Percentiles rank a stretch among this genome's conserved stretches.
phyloP scores from a whole-genome alignment of 2,329 filamentous ascomycete genomes.

The Dothideomycetes sp. region DNA sequence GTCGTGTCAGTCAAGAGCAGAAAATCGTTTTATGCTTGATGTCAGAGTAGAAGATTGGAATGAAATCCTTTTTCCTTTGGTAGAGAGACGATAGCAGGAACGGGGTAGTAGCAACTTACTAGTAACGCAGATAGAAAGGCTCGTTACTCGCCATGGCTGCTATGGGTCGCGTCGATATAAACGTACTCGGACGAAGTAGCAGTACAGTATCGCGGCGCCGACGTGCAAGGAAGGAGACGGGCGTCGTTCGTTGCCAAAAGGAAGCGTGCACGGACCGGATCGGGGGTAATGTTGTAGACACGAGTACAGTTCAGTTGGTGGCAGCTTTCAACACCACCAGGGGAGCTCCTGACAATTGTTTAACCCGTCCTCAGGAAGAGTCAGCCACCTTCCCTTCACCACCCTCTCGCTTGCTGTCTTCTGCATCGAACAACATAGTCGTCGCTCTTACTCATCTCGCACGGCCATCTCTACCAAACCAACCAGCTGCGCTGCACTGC shows the following conservation, averaged over 20 bases:
- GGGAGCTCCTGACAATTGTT: slow-evolving; percentile 7
- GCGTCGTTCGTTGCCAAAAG: no score
- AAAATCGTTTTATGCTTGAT: no score
- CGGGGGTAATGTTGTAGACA: neutral
- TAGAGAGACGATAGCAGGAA: neutral
- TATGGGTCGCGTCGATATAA: no score
- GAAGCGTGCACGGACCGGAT: no score
- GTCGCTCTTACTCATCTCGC: neutral
- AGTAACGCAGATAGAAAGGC: slow-evolving; percentile 93
- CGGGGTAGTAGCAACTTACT: slow-evolving; percentile 52
- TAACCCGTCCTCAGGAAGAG: no score
- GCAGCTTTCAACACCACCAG: neutral
- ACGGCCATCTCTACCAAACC: no score
- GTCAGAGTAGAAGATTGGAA: slow-evolving; percentile 18
- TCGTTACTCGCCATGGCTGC: slow-evolving; percentile 60
- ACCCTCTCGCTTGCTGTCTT: neutral
- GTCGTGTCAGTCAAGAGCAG: slow-evolving; percentile 10
- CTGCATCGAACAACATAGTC: neutral
- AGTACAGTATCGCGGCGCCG: neutral
- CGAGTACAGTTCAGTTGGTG: no score
- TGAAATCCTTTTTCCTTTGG: neutral
- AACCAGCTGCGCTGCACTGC: neutral
- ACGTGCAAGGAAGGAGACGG: no score
- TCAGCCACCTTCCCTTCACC: neutral
- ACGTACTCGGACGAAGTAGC: neutral